phyloP scores from a whole-genome alignment of 345 rosid species.

The Erucastrum elatum region DNA sequence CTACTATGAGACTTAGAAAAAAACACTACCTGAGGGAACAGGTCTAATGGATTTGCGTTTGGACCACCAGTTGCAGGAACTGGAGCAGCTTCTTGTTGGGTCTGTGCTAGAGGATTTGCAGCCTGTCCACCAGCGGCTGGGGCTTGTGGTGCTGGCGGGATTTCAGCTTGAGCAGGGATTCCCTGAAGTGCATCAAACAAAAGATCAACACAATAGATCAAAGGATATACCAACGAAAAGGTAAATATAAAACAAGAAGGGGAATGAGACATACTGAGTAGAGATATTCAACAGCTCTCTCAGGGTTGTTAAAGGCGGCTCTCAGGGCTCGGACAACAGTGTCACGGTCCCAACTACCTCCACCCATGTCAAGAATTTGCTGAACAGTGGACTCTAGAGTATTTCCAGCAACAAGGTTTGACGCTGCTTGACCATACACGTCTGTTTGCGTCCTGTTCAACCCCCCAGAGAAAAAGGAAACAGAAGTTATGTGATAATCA shows the following conservation, averaged over 20 bases:
- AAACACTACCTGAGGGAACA: conserved; percentile 37
- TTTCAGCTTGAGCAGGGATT: conserved; percentile 43
- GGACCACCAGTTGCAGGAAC: conserved; percentile 39
- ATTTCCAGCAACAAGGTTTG: conserved; percentile 88
- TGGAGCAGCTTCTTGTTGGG: conserved; percentile 38
- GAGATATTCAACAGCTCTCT: conserved; percentile 95
- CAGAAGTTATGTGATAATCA: not conserved
- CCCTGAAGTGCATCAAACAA: conserved; percentile 26
- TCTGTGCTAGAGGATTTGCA: conserved; percentile 34
- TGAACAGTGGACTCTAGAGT: conserved; percentile 76
- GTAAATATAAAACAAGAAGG: not conserved
- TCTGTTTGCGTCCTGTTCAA: conserved; percentile 58
- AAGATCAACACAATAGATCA: not conserved
- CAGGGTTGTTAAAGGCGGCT: conserved; percentile 94
- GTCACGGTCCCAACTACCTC: conserved; percentile 94
- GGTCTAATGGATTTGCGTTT: conserved; percentile 40
- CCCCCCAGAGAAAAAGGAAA: conserved; percentile 4
- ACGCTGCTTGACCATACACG: conserved; percentile 87
- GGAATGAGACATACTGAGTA: conserved; percentile 62
- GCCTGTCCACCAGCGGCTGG: conserved; percentile 37
- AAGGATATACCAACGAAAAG: not conserved
- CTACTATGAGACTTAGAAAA: not conserved
- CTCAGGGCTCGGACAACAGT: conserved; percentile 85
- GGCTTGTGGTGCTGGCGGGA: conserved; percentile 37
- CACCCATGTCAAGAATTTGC: conserved; percentile 97